Conservation (phyloP, 257 asterid genomes). For the Thymus mandschuricus region DNA sequence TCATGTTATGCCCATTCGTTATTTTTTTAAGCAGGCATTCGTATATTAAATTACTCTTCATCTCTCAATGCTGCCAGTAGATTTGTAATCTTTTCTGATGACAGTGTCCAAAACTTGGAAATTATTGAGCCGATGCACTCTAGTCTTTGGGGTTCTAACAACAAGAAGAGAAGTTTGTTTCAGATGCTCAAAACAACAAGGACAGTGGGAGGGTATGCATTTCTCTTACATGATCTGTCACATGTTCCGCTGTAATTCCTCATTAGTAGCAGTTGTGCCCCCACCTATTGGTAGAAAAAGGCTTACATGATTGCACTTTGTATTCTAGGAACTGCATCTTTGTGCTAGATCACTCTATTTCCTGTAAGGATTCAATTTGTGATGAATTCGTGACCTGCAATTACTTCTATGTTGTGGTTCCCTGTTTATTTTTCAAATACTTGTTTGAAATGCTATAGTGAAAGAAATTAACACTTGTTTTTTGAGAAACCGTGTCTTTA, state of each 20-base stretch:
- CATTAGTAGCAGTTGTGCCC: conserved; percentile 24
- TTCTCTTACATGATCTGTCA: conserved; percentile 29
- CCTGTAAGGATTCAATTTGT: conserved; percentile 6
- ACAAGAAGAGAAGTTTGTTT: conserved; percentile 88
- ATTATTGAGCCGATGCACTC: conserved; percentile 89
- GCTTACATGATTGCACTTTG: conserved; percentile 19
- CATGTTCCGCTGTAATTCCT: conserved; percentile 16
- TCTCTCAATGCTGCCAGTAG: conserved; percentile 23
- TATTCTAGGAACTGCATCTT: conserved; percentile 10
- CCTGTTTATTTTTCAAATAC: conserved; percentile 8
- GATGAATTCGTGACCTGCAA: conserved; percentile 16
- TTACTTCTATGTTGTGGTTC: neutral
- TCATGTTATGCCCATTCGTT: neutral
- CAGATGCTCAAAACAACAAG: conserved; percentile 95
- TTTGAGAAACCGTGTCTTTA: conserved; percentile 19
- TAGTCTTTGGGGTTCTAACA: conserved; percentile 72
- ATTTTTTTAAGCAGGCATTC: conserved; percentile 18
- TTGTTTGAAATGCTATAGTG: conserved; percentile 12
- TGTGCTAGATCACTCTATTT: neutral
- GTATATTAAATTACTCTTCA: conserved; percentile 13
- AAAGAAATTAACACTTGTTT: conserved; percentile 3
- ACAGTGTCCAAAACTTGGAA: conserved; percentile 96
- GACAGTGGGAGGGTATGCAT: conserved; percentile 92
- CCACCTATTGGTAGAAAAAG: conserved; percentile 15
- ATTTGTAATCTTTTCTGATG: conserved; percentile 34